These are phyloP conservation scores for Clavulina sp. DNA, from an alignment of 768 basidiomycete genomes.

Conservation along the genomic window DNA sequence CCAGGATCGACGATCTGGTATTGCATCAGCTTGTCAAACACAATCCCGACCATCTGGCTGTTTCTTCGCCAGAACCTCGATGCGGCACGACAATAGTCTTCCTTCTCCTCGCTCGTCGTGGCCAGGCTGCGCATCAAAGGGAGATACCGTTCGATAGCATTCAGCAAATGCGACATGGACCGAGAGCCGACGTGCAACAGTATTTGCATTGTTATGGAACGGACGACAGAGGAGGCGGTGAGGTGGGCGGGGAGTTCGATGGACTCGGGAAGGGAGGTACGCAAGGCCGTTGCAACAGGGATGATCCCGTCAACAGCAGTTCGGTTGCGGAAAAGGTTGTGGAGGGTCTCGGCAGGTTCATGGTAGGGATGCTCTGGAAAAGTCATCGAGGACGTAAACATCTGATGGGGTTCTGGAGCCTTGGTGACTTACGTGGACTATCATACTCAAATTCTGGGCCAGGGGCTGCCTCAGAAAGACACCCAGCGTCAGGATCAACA, in stretches of 20 bases:
- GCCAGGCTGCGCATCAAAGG: constrained; percentile 45
- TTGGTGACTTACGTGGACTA: constrained; percentile 37
- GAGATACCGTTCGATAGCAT: constrained; percentile 91
- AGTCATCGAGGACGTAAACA: constrained; percentile 4
- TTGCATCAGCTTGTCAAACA: constrained; percentile 95
- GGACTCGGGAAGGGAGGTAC: constrained; percentile 46
- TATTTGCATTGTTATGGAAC: constrained; percentile 72
- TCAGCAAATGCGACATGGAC: constrained; percentile 94
- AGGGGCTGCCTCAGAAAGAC: constrained; percentile 54
- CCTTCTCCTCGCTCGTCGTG: constrained; percentile 37
- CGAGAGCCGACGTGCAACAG: constrained; percentile 82
- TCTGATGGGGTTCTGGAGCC: background rate
- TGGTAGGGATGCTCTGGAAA: constrained; percentile 53
- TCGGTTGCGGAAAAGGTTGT: constrained; percentile 66
- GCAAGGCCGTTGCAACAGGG: constrained; percentile 49
- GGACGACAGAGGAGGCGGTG: constrained; percentile 24
- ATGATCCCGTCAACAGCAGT: constrained; percentile 70
- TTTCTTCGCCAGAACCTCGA: constrained; percentile 72
- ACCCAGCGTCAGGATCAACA: constrained; percentile 42
- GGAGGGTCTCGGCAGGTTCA: constrained; percentile 59
- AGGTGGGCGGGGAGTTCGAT: constrained; percentile 21
- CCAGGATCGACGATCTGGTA: constrained; percentile 93
- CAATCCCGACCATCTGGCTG: constrained; percentile 75
- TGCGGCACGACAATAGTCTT: constrained; percentile 52
- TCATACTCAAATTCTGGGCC: constrained; percentile 74